These are phyloP conservation scores for Durotheca rogersii DNA, from an alignment of 495 filamentous ascomycete genomes.

Conservation along the genomic window DNA sequence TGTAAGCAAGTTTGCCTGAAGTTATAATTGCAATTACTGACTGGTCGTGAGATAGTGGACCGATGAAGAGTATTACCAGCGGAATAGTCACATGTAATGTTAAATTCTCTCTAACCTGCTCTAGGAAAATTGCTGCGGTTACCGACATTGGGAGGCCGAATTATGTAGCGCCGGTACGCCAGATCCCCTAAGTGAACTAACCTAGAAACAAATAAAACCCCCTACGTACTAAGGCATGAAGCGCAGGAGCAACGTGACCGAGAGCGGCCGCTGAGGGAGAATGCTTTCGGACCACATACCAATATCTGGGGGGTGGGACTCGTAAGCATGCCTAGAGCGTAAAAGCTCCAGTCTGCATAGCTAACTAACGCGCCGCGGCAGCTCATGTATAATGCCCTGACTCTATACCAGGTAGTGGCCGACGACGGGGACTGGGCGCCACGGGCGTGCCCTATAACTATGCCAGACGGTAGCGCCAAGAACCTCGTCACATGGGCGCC, in stretches of 20 bases:
- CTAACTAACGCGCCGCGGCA: too few relatives aligned
- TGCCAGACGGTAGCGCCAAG: slow-evolving; percentile 13
- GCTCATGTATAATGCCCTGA: slow-evolving; percentile 25
- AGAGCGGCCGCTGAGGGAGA: not conserved
- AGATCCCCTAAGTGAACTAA: not conserved
- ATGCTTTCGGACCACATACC: slow-evolving; percentile 19
- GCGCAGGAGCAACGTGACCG: slow-evolving; percentile 18
- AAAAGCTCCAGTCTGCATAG: too few relatives aligned
- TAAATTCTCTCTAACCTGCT: not conserved
- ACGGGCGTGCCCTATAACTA: slow-evolving; percentile 2
- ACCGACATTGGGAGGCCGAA: slow-evolving; percentile 12
- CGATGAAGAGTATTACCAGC: slow-evolving; percentile 4
- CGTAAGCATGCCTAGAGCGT: slow-evolving; percentile 3
- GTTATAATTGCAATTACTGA: slow-evolving; percentile 7
- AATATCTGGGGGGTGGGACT: slow-evolving; percentile 23
- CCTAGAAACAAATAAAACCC: not conserved
- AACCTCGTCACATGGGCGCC: slow-evolving; percentile 20
- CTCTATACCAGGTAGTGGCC: not conserved
- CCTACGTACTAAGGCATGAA: not conserved
- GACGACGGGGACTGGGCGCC: slow-evolving; percentile 24
- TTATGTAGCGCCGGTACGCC: slow-evolving; percentile 19
- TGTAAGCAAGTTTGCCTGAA: too few relatives aligned
- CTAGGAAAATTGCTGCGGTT: slow-evolving; percentile 12
- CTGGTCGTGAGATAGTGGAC: not conserved
- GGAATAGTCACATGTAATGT: not conserved